Evolutionary conservation across 1,284 basidiomycete species (phyloP), one percentile per base, ranked within the genome.

Genomic region (Pseudomicrostroma phylloplanum): DNA sequence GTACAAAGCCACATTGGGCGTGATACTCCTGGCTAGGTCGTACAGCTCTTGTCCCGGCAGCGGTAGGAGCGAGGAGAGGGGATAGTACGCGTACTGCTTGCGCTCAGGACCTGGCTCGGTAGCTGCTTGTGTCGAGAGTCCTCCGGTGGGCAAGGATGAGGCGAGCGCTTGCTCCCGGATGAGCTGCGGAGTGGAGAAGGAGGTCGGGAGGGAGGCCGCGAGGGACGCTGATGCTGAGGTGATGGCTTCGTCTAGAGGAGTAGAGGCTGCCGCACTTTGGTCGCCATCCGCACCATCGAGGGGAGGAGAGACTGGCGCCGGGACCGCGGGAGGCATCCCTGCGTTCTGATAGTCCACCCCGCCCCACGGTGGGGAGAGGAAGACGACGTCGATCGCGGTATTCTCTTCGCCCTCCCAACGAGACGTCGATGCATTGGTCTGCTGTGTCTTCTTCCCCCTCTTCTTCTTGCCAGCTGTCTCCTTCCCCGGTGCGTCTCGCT

Each of bases 31-130:
- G 0, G 62, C 55, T 4, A 69, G 53, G 1, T 53, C 17, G 81
- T 96, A 96, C 3, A 98, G 85, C 55, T 90, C 86, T 25, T 83
- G 81, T 0, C 93, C 94, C 40, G 87, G 87, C 39, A 94, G 83
- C 0, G 96, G 96, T 23, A 84, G 83, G 55, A 94, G 86, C 6
- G 84, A 84, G 0, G 85, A 82, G 11, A 78, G 69, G 0, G 64
- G 54, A 55, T 71, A 76, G 41, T 40, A 17, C 30, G 67, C 58
- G 21, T 60, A 59, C 30, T 11, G 15, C 30, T 46, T 12, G 6
- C 43, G 15, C 43, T 48, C 43, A 4, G 4, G 6, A 3, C 12
- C 43, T 48, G 43, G 6, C 43, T 48, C 43, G 4, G 3, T 12
- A 12, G 15, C 12, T 6, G 21, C 21, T 21, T 4, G 43, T n/a